Evolutionary conservation across 2,329 filamentous ascomycete genomes (phyloP).

Genomic region (Exophiala dermatitidis): DNA sequence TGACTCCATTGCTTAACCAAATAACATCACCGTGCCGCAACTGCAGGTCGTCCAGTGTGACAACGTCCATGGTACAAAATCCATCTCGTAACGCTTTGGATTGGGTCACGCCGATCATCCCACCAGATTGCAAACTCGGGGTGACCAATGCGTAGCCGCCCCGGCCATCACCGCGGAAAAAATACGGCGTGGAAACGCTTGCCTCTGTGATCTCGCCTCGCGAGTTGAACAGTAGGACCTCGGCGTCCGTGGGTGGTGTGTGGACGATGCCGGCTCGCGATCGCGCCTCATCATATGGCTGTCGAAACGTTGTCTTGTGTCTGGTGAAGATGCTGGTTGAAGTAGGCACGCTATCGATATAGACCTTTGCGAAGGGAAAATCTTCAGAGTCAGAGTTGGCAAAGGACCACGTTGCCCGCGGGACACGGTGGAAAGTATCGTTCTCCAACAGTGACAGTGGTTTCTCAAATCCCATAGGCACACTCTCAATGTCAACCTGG

Average conservation of each 20-base stretch:
- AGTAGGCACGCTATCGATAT: not conserved
- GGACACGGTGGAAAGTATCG: not conserved
- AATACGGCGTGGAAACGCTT: conserved; percentile 73
- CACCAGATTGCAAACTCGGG: conserved; percentile 67
- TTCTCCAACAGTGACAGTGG: not conserved
- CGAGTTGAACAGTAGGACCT: conserved; percentile 68
- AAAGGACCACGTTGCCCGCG: not conserved
- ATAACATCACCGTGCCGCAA: conserved; percentile 63
- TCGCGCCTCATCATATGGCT: conserved; percentile 65
- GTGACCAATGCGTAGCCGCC: conserved; percentile 46
- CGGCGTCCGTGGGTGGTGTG: conserved; percentile 43
- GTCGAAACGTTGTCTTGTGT: conserved; percentile 74
- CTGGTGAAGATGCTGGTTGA: conserved; percentile 57
- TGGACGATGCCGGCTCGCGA: conserved; percentile 49
- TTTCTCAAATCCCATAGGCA: conserved; percentile 7
- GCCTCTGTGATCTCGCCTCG: conserved; percentile 72
- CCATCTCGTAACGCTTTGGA: conserved; percentile 69
- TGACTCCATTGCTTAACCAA: conserved; percentile 82
- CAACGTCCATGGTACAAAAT: conserved; percentile 58
- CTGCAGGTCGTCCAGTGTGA: conserved; percentile 38
- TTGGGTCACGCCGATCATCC: conserved; percentile 74
- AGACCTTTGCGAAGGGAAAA: not conserved
- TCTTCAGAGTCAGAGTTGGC: not conserved
- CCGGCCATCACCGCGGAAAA: conserved; percentile 64
- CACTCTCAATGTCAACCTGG: conserved; percentile 7